Evolutionary conservation across 140 eudicot species (phyloP), one percentile per base, ranked within the genome.

Genomic region (Flaveria floridana): DNA sequence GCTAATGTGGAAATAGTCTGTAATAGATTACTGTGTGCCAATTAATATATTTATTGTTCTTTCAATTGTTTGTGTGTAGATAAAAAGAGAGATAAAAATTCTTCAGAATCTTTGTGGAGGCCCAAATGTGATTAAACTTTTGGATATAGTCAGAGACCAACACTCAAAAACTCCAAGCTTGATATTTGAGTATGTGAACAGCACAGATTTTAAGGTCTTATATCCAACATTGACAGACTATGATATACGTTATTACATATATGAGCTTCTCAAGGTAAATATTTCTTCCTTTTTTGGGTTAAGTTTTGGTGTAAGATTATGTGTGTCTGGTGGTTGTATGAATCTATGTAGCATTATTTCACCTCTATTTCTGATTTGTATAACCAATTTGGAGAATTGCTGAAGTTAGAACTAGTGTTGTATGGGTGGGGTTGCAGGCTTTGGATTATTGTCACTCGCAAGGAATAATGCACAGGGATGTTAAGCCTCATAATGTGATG

Each of bases 391-490:
- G 30, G 18, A 53, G 66, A 59, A 59, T 9, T 59, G 14, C 65
- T 79, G 37, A 72, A 72, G 39, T 23, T 51, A 14, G 70, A 66
- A 26, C 56, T 73, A 53, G 71, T 51, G 19, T 48, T 51, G 12
- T 52, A 16, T 63, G 66, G 52, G n/a, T 71, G 80, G 79, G 61
- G n/a, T 71, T 81, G 78, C 80, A 91, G 97, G 97, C 97, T 3
- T 74, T 91, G 81, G 97, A 91, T 87, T 89, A 88, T 77, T 91
- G 96, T 77, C 97, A 91, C 76, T 91, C 97, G 1, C 97, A 91
- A 82, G 97, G 97, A 50, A 91, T 91, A 52, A 91, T 91, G 97
- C 97, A 91, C 78, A 80, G 97, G 76, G 97, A 91, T 87, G 96
- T 91, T n/a, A 91, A 91, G 85, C 97, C 97, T 71, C 97, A 91